These are phyloP conservation scores for Aspergillus taichungensis DNA, from an alignment of 495 filamentous ascomycete species.

Conservation along the genomic window DNA sequence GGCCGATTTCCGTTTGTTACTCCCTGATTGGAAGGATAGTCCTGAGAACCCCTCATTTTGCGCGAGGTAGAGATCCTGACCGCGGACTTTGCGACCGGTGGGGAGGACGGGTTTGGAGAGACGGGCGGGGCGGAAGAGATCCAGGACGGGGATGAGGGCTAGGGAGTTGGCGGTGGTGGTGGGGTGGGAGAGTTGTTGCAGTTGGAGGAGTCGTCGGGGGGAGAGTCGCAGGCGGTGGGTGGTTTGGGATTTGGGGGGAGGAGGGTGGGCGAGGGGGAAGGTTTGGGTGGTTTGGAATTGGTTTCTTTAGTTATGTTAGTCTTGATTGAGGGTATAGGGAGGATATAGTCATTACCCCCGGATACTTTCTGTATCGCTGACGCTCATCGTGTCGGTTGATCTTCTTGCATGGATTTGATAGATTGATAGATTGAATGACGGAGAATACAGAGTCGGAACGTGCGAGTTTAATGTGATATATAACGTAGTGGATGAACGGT, in stretches of 20 bases:
- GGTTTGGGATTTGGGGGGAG: conserved; percentile 17
- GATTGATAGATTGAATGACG: no score
- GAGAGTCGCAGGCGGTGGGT: conserved; percentile 21
- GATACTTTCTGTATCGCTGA: no score
- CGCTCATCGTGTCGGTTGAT: no score
- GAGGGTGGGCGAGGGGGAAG: conserved; percentile 30
- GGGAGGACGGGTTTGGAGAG: conserved; percentile 19
- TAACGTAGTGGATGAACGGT: no score
- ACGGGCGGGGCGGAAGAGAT: conserved; percentile 27
- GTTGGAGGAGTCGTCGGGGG: conserved; percentile 26
- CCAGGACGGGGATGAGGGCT: conserved; percentile 27
- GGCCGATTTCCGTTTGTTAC: background rate
- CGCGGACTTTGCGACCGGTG: conserved; percentile 16
- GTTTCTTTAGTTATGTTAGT: background rate
- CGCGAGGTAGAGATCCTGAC: conserved; percentile 26
- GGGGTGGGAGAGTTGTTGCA: conserved; percentile 28
- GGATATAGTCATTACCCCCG: background rate
- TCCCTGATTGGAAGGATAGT: background rate
- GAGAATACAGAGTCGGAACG: no score
- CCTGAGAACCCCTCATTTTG: conserved; percentile 19
- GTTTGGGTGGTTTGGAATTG: conserved; percentile 14
- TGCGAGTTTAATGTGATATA: no score
- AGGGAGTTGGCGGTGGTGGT: conserved; percentile 2
- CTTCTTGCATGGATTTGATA: no score
- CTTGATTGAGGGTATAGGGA: background rate